Base-by-base conservation (phyloP, 2,329 filamentous ascomycete species). In the Clarireedia paspali region DNA sequence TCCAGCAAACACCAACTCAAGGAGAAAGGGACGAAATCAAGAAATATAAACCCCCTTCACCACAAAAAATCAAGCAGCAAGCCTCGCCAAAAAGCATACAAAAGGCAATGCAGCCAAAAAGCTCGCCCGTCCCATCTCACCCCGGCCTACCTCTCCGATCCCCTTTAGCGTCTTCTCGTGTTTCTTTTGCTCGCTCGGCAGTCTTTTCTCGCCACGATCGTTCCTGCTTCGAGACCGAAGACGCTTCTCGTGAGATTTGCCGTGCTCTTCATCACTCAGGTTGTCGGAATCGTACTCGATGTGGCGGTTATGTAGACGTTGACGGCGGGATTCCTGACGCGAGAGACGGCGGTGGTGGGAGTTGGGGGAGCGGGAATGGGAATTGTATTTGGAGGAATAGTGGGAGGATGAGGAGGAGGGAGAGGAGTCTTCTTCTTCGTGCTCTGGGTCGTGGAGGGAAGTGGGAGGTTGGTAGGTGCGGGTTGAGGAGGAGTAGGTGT, bases 401-500 rank as follows among this genome's bases (percentile, higher is more conserved):
- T n/a, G 15, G 4, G 45, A 49, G 14, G 44, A 48, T 7, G 34
- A 12, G 30, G 40, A 48, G 15, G 46, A 50, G 38, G 40, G 10
- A 9, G 53, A 44, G 27, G 36, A 50, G 4, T 55, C 53, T 55
- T 55, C 53, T 27, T 55, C 53, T 51, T 55, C 53, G 47, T 55
- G 53, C 39, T 55, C 53, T 24, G 20, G 20, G n/a, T 42, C 52
- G 14, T n/a, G 36, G 39, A 24, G 36, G n/a, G 47, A 17, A 46
- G 26, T 15, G 38, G 47, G 20, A 23, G 42, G 39, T 20, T 50
- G 20, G 17, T 45, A 23, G 45, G 5, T 5, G 45, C 20, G 24
- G 17, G 26, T n/a, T 6, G n/a, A 20, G 42, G 20, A 27, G 45
- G 23, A 27, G 17, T 45, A 23, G 45, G 5, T 5, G 45, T 20